Base-by-base conservation (phyloP, 176 grass and related monocot genomes). In the Neostapfia colusana region DNA sequence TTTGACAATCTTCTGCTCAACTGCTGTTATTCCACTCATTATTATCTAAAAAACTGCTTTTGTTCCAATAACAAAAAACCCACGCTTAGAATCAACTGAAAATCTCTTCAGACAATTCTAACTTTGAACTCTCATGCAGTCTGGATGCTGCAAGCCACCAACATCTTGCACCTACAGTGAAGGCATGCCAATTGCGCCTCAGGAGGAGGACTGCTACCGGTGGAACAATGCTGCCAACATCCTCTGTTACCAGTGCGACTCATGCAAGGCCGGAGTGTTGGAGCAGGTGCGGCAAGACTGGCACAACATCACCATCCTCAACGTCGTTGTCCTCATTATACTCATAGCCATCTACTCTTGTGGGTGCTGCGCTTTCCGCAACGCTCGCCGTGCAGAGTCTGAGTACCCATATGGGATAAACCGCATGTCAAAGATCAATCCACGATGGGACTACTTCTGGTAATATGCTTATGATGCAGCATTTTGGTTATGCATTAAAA, bases 111-210 rank as follows among this genome's bases (percentile, higher is more conserved):
- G 31, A 3, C 31, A 31, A 31, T 31, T 31, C 31, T 31, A 31
- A 31, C 31, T 31, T 31, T 1, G 31, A 31, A 31, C 31, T 31
- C 56, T 12, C 12, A 16, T 40, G 45, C 85, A 97, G 88, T 97
- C 94, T 5, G 94, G 94, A 0, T 97, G 94, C 71, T 97, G 94
- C 86, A 97, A 97, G 85, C 94, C 94, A 27, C 94, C 94, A 3
- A 97, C 88, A 6, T 91, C 91, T 18, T 97, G 94, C 86, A 83
- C 85, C 0, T 97, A 97, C 84, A 84, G 60, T 37, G 61, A 35
- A 9, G 80, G 59, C 17, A 28, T 55, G 45, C 68, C 75, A 0
- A 38, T 80, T 27, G 63, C 37, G 28, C 73, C 70, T 16, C 90
- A 97, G 81, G 87, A 91, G 3, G 54, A 73, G 35, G 94, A 97